phyloP scores from a whole-genome alignment of 345 rosid species.

The Gossypium mustelinum region DNA sequence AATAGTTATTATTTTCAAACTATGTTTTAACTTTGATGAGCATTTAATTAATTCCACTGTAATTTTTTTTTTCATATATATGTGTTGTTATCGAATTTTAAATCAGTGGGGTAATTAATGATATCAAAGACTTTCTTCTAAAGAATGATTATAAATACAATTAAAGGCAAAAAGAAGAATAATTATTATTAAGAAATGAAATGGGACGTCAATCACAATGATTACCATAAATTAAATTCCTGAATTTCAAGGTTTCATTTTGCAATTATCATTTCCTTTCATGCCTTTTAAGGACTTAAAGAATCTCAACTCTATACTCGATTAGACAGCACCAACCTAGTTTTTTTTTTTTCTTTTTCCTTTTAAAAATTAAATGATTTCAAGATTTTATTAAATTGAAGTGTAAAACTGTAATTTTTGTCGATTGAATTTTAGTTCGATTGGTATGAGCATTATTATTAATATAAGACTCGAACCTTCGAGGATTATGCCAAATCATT shows the following conservation, averaged over 20 bases:
- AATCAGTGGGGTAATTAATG: not conserved
- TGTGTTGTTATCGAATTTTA: not conserved
- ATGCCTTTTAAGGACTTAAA: too few species aligned
- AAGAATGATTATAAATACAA: not conserved
- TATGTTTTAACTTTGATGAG: not conserved
- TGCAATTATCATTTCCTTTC: not conserved
- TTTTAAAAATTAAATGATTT: too few species aligned
- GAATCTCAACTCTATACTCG: not conserved
- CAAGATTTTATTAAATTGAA: too few species aligned
- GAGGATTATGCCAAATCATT: too few species aligned
- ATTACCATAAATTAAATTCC: not conserved
- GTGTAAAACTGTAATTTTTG: too few species aligned
- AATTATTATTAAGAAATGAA: not conserved
- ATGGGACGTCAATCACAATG: not conserved
- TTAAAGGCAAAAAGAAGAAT: not conserved
- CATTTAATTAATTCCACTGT: not conserved
- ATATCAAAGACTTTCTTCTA: not conserved
- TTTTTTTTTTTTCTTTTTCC: too few species aligned
- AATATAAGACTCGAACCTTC: too few species aligned
- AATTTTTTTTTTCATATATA: not conserved
- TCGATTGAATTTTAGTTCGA: too few species aligned
- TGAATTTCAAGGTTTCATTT: not conserved
- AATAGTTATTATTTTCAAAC: too few species aligned
- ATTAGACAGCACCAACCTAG: not conserved
- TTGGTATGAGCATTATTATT: too few species aligned